Evolutionary conservation across 2,329 filamentous ascomycete species (phyloP).

Genomic region (Calonectria henricotiae): DNA sequence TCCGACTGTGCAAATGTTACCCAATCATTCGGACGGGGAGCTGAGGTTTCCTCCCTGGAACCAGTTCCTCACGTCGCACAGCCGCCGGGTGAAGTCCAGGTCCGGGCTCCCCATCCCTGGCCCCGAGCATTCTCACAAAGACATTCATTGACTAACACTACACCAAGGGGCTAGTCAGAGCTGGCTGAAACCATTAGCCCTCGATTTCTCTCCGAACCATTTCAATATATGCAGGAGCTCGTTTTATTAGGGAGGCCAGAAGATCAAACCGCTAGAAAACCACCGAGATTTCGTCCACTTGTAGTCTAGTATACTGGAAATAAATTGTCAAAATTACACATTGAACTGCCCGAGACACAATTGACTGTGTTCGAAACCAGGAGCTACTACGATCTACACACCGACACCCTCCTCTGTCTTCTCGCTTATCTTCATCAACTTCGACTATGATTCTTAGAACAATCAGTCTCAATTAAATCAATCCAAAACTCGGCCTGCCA

Average conservation of each 20-base stretch:
- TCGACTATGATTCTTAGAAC: not conserved
- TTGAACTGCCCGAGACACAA: constrained; percentile 36
- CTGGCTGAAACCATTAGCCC: constrained; percentile 14
- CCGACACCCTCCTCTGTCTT: constrained; percentile 16
- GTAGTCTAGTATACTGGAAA: constrained; percentile 23
- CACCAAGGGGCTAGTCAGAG: constrained; percentile 7
- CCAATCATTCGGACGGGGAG: constrained; percentile 1
- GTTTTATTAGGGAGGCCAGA: constrained; percentile 20
- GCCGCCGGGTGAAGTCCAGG: not conserved
- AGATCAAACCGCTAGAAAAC: constrained; percentile 10
- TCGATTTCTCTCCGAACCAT: constrained; percentile 9
- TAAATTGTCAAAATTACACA: constrained; percentile 38
- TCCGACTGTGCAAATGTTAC: not conserved
- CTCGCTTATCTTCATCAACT: not conserved
- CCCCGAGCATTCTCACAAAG: not conserved
- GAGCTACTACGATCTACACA: constrained; percentile 20
- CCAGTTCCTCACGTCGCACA: constrained; percentile 15
- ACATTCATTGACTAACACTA: constrained; percentile 2
- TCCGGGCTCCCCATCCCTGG: not conserved
- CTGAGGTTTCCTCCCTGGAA: not conserved
- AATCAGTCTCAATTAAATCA: constrained; percentile 52
- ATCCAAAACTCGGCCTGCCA: constrained; percentile 83
- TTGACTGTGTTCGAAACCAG: constrained; percentile 39
- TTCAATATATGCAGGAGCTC: constrained; percentile 22
- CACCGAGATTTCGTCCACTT: constrained; percentile 16